These are phyloP conservation scores for Trametes villosa DNA, from an alignment of 768 basidiomycete species.

Conservation along the genomic window DNA sequence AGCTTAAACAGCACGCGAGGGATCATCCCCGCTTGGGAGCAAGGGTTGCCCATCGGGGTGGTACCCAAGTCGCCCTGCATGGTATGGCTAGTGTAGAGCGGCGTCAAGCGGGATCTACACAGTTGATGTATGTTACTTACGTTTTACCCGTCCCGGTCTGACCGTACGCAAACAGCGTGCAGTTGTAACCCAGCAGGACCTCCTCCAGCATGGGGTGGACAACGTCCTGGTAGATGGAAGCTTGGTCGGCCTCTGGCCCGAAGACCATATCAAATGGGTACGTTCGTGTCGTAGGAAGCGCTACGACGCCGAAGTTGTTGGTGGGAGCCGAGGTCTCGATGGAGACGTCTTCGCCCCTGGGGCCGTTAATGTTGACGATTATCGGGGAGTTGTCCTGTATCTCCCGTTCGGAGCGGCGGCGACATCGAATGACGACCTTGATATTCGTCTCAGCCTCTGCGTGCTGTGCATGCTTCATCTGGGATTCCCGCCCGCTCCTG, in stretches of 20 bases:
- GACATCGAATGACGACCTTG: slow-evolving; percentile 89
- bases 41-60: slow-evolving; percentile 87
- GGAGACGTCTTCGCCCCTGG: slow-evolving; percentile 75
- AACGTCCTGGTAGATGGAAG: slow-evolving; percentile 91
- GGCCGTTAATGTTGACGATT: slow-evolving; percentile 78
- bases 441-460: slow-evolving; percentile 80
- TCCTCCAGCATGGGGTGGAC: slow-evolving; percentile 92
- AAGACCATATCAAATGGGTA: slow-evolving; percentile 97
- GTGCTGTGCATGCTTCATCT: slow-evolving; percentile 1
- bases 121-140: slow-evolving; percentile 49
- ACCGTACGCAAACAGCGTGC: slow-evolving; percentile 96
- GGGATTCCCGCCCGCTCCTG: slow-evolving; percentile 1
- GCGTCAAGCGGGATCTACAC: not conserved
- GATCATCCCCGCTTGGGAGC: slow-evolving; percentile 91
- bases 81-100: slow-evolving; percentile 64
- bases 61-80: slow-evolving; percentile 95
- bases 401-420: slow-evolving; percentile 85
- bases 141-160: slow-evolving; percentile 99
- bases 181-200: slow-evolving; percentile 95
- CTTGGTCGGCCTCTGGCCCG: slow-evolving; percentile 96
- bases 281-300: slow-evolving; percentile 76
- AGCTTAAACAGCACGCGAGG: slow-evolving; percentile 91
- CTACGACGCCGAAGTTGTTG: slow-evolving; percentile 73
- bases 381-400: slow-evolving; percentile 85
- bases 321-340: slow-evolving; percentile 77